phyloP scores from a whole-genome alignment of 2,329 filamentous ascomycete species.

The Diplodia mutila region DNA sequence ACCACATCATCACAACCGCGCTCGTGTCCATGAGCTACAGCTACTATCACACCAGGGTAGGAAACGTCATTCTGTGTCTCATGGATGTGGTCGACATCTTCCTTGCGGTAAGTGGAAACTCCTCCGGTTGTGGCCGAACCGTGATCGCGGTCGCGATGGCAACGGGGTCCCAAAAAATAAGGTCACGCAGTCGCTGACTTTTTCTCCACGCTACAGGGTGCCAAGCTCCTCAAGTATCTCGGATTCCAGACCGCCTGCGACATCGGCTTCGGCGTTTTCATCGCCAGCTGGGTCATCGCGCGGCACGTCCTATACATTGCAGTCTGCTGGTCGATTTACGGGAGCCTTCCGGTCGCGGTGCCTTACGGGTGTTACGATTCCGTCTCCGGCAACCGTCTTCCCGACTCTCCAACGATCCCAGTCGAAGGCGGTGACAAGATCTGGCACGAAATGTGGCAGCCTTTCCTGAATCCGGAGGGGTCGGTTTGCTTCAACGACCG shows the following conservation, averaged over 20 bases:
- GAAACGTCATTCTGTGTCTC: slow-evolving; percentile 83
- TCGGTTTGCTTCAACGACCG: slow-evolving; percentile 77
- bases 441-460: slow-evolving; percentile 68
- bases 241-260: slow-evolving; percentile 79
- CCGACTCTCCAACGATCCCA: slow-evolving; percentile 6
- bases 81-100: slow-evolving; percentile 95
- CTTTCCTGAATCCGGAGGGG: slow-evolving; percentile 72
- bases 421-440: slow-evolving; percentile 45
- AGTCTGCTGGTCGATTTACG: slow-evolving; percentile 82
- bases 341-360: slow-evolving; percentile 65
- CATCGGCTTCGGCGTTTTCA: slow-evolving; percentile 80
- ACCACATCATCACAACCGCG: slow-evolving; percentile 86
- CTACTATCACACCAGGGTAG: slow-evolving; percentile 85
- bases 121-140: background rate
- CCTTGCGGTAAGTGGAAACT: slow-evolving; percentile 69
- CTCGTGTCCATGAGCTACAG: slow-evolving; percentile 83
- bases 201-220: slow-evolving; percentile 46
- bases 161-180: background rate
- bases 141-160: background rate
- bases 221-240: slow-evolving; percentile 92
- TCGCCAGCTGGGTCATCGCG: slow-evolving; percentile 79
- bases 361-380: slow-evolving; percentile 70
- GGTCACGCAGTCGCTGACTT: slow-evolving; percentile 7
- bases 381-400: slow-evolving; percentile 34
- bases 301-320: slow-evolving; percentile 80